phyloP scores from a whole-genome alignment of 1,284 basidiomycete species.

The Naganishia cerealis region DNA sequence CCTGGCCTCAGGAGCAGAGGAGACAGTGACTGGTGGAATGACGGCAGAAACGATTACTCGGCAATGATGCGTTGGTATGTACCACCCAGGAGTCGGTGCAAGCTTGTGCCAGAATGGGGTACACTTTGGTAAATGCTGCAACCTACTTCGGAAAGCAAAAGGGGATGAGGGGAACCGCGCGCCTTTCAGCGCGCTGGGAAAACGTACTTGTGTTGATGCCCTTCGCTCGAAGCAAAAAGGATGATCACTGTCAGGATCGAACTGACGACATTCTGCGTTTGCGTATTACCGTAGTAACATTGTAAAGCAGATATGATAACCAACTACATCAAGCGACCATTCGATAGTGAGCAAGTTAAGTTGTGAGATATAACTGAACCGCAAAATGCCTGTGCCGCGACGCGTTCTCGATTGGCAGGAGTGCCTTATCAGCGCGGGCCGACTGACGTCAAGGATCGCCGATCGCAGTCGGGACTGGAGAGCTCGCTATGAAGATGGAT shows the following conservation, averaged over 20 bases:
- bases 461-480: not conserved
- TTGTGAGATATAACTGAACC: not conserved
- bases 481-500: not conserved
- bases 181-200: too few species aligned
- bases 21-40: too few species aligned
- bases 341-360: not conserved
- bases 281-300: not conserved
- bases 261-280: constrained; percentile 19
- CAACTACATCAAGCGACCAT: constrained; percentile 26
- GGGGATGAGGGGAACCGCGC: not conserved
- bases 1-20: too few species aligned
- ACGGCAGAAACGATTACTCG: too few species aligned
- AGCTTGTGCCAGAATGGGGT: too few species aligned
- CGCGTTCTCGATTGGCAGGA: constrained; percentile 8
- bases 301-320: constrained; percentile 28
- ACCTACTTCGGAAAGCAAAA: too few species aligned
- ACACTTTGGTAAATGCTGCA: too few species aligned
- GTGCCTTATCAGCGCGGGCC: constrained; percentile 2
- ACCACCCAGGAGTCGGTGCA: too few species aligned
- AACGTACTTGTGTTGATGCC: too few species aligned
- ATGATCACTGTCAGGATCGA: constrained; percentile 24
- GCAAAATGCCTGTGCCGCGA: not conserved
- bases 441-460: constrained; percentile 12
- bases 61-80: too few species aligned
- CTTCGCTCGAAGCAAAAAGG: not conserved